Base-by-base conservation (phyloP, 2,329 filamentous ascomycete genomes). In the Aureobasidium melanogenum region DNA sequence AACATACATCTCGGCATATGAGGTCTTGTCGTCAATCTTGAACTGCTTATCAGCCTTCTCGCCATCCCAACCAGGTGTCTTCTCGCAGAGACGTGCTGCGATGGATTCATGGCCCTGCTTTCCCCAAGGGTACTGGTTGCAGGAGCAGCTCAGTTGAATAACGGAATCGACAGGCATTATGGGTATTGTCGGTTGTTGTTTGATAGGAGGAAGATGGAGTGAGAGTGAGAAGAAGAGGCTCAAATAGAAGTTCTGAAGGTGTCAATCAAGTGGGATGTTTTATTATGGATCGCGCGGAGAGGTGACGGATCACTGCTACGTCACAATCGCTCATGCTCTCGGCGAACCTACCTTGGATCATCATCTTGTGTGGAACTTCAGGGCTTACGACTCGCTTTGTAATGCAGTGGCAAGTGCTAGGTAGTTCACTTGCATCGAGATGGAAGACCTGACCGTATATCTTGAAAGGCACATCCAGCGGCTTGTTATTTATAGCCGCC, bases 41-140 rank as follows among this genome's bases (percentile, higher is more conserved):
- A 88, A 88, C 38, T 79, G 77, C 6, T 78, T 81, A 14, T 69
- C 64, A 24, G 68, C 66, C 1, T 68, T 67, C 9, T 64, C 59
- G 24, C 62, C 64, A 44, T 70, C 64, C 67, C 69, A 72, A 28
- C 84, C 83, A 0, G 85, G 84, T 0, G 86, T 88, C 66, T 86
- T 82, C 12, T 81, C 79, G 67, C 85, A 88, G 10, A 89, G 75
- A 44, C 78, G 79, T 1, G 86, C 88, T 14, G 86, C 84, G 14
- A 89, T 72, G 0, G 87, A 90, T 2, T 86, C 71, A 15, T 77
- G 79, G 30, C 88, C 88, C 66, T 82, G 79, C 70, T 85, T 88
- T 2, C 88, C 88, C 87, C 88, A 91, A 12, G 82, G 79, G 65
- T 89, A 89, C 66, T 85, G 75, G 69, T 84, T 84, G 70, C 80